phyloP scores from a whole-genome alignment of 768 basidiomycete genomes.

The Porphyrellus cyaneotinctus region DNA sequence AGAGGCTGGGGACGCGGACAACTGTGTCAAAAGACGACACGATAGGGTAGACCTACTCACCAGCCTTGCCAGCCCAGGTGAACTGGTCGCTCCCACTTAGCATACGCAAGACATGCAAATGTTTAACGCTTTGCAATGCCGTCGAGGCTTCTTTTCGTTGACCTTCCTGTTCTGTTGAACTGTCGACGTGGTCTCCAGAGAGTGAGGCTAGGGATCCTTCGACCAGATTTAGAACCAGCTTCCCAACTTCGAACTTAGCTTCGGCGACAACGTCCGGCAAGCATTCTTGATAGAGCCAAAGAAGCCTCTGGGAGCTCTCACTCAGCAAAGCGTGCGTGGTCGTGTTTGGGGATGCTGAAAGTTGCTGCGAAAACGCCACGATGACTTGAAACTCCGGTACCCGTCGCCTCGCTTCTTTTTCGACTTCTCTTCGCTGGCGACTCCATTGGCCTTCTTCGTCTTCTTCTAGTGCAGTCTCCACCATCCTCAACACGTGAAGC shows the following conservation, averaged over 20 bases:
- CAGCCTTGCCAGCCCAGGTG: constrained; percentile 68
- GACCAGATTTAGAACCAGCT: constrained; percentile 54
- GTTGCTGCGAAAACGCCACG: constrained; percentile 72
- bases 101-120: constrained; percentile 73
- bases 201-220: constrained; percentile 27
- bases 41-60: constrained; percentile 38
- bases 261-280: constrained; percentile 73
- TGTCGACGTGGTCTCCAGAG: constrained; percentile 3
- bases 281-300: constrained; percentile 82
- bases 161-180: constrained; percentile 12
- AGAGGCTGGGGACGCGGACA: constrained; percentile 29
- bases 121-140: constrained; percentile 52
- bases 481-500: constrained; percentile 40
- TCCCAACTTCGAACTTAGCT: constrained; percentile 82
- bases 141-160: constrained; percentile 12
- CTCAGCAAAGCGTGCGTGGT: constrained; percentile 59
- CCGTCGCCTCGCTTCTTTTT: constrained; percentile 66
- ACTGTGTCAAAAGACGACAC: constrained; percentile 1
- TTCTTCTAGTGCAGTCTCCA: constrained; percentile 56
- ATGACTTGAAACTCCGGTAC: constrained; percentile 87
- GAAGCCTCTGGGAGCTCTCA: constrained; percentile 74
- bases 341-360: constrained; percentile 26
- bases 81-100: constrained; percentile 79
- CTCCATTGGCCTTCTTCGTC: constrained; percentile 70
- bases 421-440: constrained; percentile 61